Base-by-base conservation (phyloP, 1,284 basidiomycete species). In the Mycena sp. region DNA sequence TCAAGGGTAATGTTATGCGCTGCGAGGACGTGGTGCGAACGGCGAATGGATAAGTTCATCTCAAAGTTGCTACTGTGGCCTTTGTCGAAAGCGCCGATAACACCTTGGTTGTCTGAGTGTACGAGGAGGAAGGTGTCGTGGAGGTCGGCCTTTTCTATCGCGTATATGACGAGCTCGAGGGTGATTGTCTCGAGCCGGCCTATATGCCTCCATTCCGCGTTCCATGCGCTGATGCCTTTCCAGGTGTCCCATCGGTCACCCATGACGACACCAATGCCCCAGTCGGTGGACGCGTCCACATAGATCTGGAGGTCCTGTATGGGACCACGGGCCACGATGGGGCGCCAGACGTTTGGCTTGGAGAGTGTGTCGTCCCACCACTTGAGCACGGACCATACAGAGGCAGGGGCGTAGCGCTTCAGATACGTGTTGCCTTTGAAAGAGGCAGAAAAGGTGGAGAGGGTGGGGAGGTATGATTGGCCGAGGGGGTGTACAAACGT, bases 231-330 rank as follows among this genome's bases (percentile, higher is more conserved):
- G 6, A 54, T 52, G 10, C 75, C 58, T 19, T 63, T 58, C 78
- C 78, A 80, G 0, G 76, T 71, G 1, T 70, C 63, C 74, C 75
- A 80, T 4, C 66, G 46, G 3, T 58, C 67, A 11, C 71, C 63
- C 25, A 74, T 58, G 2, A 78, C 53, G 30, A 83, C 67, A 0
- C 81, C 81, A 1, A 83, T 76, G 1, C 81, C 81, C 70, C 72
- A 79, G 4, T 37, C 35, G 2, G 62, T 64, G 19, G 56, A 59
- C 0, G 56, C 62, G 51, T 64, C 56, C 1, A 77, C 76, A 30
- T 68, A 78, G 0, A 79, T 71, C 17, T 72, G 68, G 2, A 66
- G 54, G 37, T 64, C 62, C 4, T 19, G 2, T 1, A 23, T 4
- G 3, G 41, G 35, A 11, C 62, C 72, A 0, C 63, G 43, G 1